Evolutionary conservation across 192 early-diverging fungal genomes (phyloP), one percentile per base, ranked within the genome.

Genomic region (Radiomyces spectabilis): DNA sequence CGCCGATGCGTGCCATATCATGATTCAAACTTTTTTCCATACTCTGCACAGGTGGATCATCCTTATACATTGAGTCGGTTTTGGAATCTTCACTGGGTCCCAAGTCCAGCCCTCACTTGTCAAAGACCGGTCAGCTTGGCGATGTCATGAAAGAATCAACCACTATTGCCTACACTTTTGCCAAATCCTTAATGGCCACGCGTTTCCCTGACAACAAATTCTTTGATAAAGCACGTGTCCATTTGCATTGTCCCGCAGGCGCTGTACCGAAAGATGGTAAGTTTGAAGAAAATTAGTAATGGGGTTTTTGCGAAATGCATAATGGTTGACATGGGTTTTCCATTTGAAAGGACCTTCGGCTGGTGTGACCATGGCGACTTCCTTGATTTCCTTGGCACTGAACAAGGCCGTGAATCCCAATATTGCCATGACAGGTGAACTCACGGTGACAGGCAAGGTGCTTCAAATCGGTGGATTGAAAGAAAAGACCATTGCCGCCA

Each of bases 81-180:
- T 77, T 94, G 0, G 92, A 96, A 43, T 84, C 87, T 3, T 68
- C 76, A 8, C 55, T 93, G n/a, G 55, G 67, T 15, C 73, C 76
- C 16, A 77, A 73, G 42, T 79, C 74, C 10, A 71, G 61, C 19
- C 71, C 72, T 27, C 52, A 76, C 7, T 79, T 99, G 44, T 77
- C 84, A 48, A 85, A 85, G 41, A 98, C 96, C 4, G 96, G 94
- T 16, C 94, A 99, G 71, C 77, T 99, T 65, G 96, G 96, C 39
- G 94, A 95, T 66, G 96, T 99, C 29, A 99, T 99, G 94, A 99
- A 99, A 77, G 96, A 99, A 66, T 91, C 87, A 21, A 83, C 87
- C 6, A 87, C 82, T 10, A 93, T 99, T 51, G 93, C 96, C 0
- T 99, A 99, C 76, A 97, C 96, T 1, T 99, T 79, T 74, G 86